phyloP scores from a whole-genome alignment of 805 yeast species.

The Candida dajiaensis region DNA sequence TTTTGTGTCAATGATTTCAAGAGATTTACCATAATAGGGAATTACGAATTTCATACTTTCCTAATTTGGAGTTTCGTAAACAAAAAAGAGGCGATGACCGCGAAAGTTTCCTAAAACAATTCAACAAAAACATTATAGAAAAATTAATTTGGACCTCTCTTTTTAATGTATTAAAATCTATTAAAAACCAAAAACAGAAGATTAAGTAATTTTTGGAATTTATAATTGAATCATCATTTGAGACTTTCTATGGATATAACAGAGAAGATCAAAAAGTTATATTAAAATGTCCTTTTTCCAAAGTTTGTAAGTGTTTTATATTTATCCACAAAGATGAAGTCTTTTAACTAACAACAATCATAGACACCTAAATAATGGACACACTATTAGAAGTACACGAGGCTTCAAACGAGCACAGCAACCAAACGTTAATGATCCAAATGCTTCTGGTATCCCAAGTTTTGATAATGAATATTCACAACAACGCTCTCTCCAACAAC shows the following conservation, averaged over 20 bases:
- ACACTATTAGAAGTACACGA: constrained; percentile 40
- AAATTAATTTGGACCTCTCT: no score
- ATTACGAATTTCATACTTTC: neutral
- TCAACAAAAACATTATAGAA: constrained; percentile 5
- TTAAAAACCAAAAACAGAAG: no score
- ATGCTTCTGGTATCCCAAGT: neutral
- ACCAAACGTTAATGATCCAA: neutral
- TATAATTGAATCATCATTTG: no score
- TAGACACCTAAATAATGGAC: constrained; percentile 39
- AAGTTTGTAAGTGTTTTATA: constrained; percentile 21
- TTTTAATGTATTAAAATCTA: no score
- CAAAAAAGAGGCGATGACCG: no score
- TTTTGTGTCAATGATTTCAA: neutral
- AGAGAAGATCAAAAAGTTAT: no score
- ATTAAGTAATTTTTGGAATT: no score
- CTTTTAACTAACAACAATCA: no score
- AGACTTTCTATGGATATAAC: no score
- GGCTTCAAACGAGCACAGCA: constrained; percentile 35
- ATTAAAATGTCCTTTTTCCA: constrained; percentile 26
- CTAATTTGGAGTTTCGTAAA: constrained; percentile 12
- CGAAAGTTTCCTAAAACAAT: no score
- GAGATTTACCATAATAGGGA: neutral
- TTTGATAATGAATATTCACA: constrained; percentile 2
- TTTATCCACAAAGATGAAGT: no score
- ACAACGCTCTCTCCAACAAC: constrained; percentile 6